Percentiles rank a stretch among this genome's conserved stretches.
Evolutionary conservation across 75 land plant genomes (phyloP).

Genomic region (Gnetum montanum): DNA sequence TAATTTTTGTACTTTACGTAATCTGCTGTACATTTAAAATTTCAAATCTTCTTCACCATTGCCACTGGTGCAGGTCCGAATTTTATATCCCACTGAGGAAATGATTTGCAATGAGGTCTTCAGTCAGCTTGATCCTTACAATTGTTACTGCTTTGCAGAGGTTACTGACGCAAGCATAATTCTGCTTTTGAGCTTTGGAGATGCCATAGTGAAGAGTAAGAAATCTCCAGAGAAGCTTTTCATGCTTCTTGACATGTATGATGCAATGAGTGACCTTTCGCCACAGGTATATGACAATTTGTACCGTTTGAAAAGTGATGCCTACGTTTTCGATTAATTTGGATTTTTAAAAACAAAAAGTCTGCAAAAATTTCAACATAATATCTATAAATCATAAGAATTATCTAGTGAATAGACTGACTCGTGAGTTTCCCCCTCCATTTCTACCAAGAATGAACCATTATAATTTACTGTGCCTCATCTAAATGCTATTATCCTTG

Average conservation of each 20-base stretch:
- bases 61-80: conserved; percentile 37
- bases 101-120: conserved; percentile 32
- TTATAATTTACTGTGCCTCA: too few relatives aligned
- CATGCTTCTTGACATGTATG: conserved; percentile 20
- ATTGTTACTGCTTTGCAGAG: conserved; percentile 20
- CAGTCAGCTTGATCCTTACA: conserved; percentile 16
- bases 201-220: conserved; percentile 17
- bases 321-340: too few relatives aligned
- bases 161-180: conserved; percentile 19
- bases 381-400: too few relatives aligned
- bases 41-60: too few relatives aligned
- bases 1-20: too few relatives aligned
- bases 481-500: not conserved
- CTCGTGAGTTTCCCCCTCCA: too few relatives aligned
- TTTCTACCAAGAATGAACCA: too few relatives aligned
- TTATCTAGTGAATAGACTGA: too few relatives aligned
- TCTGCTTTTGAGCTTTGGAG: conserved; percentile 25
- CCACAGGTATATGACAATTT: conserved; percentile 19
- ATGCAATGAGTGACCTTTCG: conserved; percentile 23
- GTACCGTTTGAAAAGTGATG: too few relatives aligned
- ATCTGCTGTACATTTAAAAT: too few relatives aligned
- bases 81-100: conserved; percentile 26
- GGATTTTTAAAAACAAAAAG: too few relatives aligned
- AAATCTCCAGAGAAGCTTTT: conserved; percentile 20
- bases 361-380: too few relatives aligned